A percentile compares a stretch with the other conserved stretches of the same genome.
Evolutionary conservation across 345 rosid genomes (phyloP).

Genomic region (Lepidium aucheri): DNA sequence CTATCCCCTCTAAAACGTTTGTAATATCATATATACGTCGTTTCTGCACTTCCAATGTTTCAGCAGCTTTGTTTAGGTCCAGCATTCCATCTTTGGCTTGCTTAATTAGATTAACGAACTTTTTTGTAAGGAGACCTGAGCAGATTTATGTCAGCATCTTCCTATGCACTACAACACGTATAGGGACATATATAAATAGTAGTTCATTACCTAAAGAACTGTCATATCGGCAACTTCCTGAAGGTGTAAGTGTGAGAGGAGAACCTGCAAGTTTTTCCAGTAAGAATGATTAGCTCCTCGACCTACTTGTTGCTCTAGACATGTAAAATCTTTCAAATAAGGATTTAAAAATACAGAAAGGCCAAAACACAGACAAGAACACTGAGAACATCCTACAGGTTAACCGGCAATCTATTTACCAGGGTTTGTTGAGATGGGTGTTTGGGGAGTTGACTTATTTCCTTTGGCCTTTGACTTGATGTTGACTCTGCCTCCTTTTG

Average conservation of each 20-base stretch:
- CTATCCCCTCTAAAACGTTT: slow-evolving; percentile 97
- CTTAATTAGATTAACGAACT: slow-evolving; percentile 72
- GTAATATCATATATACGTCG: slow-evolving; percentile 98
- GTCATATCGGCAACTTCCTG: slow-evolving; percentile 92
- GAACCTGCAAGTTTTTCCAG: slow-evolving; percentile 53
- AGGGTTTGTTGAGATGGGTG: slow-evolving; percentile 59
- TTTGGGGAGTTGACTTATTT: slow-evolving; percentile 53
- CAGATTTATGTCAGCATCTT: slow-evolving; percentile 10
- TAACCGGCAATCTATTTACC: slow-evolving; percentile 34
- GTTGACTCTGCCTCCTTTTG: slow-evolving; percentile 54
- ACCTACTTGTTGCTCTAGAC: not conserved
- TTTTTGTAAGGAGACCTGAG: slow-evolving; percentile 87
- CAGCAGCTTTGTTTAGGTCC: slow-evolving; percentile 89
- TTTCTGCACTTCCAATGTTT: slow-evolving; percentile 91
- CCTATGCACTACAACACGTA: not conserved
- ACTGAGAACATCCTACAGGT: not conserved
- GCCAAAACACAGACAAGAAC: not conserved
- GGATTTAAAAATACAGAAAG: not conserved
- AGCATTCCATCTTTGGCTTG: slow-evolving; percentile 84
- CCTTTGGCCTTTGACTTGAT: slow-evolving; percentile 58
- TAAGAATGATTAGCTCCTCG: slow-evolving; percentile 14
- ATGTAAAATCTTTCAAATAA: not conserved
- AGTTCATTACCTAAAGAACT: slow-evolving; percentile 70
- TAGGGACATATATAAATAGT: not conserved
- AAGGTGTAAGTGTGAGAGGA: slow-evolving; percentile 61